phyloP scores from a whole-genome alignment of 352 stramenopile genomes.

The Aphanomyces astaci region DNA sequence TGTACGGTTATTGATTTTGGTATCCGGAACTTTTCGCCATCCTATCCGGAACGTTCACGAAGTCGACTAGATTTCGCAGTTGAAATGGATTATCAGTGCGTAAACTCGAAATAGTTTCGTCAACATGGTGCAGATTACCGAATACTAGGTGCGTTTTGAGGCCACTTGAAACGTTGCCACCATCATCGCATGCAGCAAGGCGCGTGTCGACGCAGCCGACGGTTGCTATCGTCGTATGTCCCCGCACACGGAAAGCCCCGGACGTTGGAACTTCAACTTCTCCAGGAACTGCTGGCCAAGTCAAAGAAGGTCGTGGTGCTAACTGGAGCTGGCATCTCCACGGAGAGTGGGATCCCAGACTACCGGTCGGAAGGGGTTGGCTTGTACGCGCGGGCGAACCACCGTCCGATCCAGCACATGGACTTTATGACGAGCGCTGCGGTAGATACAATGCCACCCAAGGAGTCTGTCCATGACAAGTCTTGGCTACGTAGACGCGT shows the following conservation, averaged over 20 bases:
- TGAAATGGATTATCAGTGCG: too few relatives aligned
- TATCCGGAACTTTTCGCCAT: background rate
- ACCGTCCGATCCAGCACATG: slow-evolving; percentile 95
- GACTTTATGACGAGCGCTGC: slow-evolving; percentile 64
- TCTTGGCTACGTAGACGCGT: slow-evolving; percentile 26
- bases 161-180: too few relatives aligned
- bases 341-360: slow-evolving; percentile 95
- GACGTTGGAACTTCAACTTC: background rate
- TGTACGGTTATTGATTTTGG: background rate
- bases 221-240: background rate
- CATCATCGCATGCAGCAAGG: background rate
- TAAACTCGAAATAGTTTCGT: too few relatives aligned
- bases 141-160: too few relatives aligned
- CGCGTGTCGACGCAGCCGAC: background rate
- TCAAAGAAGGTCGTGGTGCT: slow-evolving; percentile 48
- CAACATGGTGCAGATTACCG: too few relatives aligned
- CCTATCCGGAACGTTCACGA: too few relatives aligned
- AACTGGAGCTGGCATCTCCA: slow-evolving; percentile 94
- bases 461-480: background rate
- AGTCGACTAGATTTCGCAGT: too few relatives aligned
- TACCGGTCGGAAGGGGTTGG: slow-evolving; percentile 85
- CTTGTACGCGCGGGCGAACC: slow-evolving; percentile 90
- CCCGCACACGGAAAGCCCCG: background rate
- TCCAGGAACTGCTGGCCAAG: slow-evolving; percentile 16
- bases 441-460: background rate